Conservation (phyloP, 2,329 filamentous ascomycete genomes). For the Aspergillus fischeri region DNA sequence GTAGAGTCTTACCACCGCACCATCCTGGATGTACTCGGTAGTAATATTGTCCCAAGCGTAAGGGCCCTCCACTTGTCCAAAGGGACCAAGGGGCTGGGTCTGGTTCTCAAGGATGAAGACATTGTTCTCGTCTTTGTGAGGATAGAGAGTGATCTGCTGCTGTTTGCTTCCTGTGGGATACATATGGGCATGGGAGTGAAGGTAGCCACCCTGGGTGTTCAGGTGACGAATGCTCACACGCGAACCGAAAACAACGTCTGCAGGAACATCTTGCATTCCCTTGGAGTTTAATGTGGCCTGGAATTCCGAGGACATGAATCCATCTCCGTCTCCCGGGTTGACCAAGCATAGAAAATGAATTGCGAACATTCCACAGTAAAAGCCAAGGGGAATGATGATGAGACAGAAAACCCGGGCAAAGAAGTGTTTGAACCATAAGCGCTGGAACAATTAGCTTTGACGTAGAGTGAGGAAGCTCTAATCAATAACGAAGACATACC, state of each 20-base stretch:
- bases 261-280: constrained; percentile 90
- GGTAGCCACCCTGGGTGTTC: constrained; percentile 96
- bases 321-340: constrained; percentile 95
- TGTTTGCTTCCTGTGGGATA: constrained; percentile 97
- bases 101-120: constrained; percentile 92
- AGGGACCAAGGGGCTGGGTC: constrained; percentile 76
- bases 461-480: not conserved
- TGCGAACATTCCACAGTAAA: constrained; percentile 96
- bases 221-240: constrained; percentile 82
- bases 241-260: constrained; percentile 86
- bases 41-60: constrained; percentile 77
- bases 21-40: constrained; percentile 68
- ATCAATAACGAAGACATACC: constrained; percentile 40
- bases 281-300: constrained; percentile 96
- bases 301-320: constrained; percentile 99
- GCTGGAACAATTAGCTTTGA: constrained; percentile 41
- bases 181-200: constrained; percentile 96
- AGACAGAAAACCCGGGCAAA: constrained; percentile 87
- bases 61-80: constrained; percentile 76
- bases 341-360: constrained; percentile 92
- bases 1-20: constrained; percentile 75
- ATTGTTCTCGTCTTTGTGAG: constrained; percentile 99
- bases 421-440: constrained; percentile 89
- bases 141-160: constrained; percentile 96
- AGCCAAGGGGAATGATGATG: constrained; percentile 78